phyloP scores from a whole-genome alignment of 805 yeast genomes.

The Kuraishia cidri region DNA sequence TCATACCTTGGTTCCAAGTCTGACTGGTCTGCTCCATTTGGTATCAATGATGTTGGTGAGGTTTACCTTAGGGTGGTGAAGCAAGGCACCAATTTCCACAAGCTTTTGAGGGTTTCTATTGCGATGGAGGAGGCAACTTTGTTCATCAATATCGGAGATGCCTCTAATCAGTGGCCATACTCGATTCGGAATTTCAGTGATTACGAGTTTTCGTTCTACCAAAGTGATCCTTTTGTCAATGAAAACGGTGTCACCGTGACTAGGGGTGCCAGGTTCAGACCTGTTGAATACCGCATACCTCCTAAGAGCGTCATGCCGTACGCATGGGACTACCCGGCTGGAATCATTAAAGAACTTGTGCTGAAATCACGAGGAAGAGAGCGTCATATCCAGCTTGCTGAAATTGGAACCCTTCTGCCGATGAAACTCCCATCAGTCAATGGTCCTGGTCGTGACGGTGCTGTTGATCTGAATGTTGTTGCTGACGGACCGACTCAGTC shows the following conservation, averaged over 20 bases:
- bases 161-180: slow-evolving; percentile 83
- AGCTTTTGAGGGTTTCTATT: slow-evolving; percentile 63
- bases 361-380: slow-evolving; percentile 66
- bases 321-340: slow-evolving; percentile 97
- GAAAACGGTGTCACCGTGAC: slow-evolving; percentile 55
- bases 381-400: slow-evolving; percentile 78
- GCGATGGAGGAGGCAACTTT: slow-evolving; percentile 75
- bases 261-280: slow-evolving; percentile 54
- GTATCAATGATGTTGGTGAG: slow-evolving; percentile 77
- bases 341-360: slow-evolving; percentile 70
- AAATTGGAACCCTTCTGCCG: slow-evolving; percentile 86
- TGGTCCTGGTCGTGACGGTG: slow-evolving; percentile 21
- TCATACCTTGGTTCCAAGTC: slow-evolving; percentile 48
- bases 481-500: slow-evolving; percentile 97
- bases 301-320: slow-evolving; percentile 94
- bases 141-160: slow-evolving; percentile 66
- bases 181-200: slow-evolving; percentile 87
- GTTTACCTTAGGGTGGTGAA: slow-evolving; percentile 62
- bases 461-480: slow-evolving; percentile 80
- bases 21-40: slow-evolving; percentile 85
- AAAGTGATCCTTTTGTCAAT: slow-evolving; percentile 64
- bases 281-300: slow-evolving; percentile 75
- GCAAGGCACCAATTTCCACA: slow-evolving; percentile 46
- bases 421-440: slow-evolving; percentile 57
- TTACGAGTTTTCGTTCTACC: slow-evolving; percentile 78